Evolutionary conservation across 345 rosid species (phyloP).

Genomic region (Brassica juncea): DNA sequence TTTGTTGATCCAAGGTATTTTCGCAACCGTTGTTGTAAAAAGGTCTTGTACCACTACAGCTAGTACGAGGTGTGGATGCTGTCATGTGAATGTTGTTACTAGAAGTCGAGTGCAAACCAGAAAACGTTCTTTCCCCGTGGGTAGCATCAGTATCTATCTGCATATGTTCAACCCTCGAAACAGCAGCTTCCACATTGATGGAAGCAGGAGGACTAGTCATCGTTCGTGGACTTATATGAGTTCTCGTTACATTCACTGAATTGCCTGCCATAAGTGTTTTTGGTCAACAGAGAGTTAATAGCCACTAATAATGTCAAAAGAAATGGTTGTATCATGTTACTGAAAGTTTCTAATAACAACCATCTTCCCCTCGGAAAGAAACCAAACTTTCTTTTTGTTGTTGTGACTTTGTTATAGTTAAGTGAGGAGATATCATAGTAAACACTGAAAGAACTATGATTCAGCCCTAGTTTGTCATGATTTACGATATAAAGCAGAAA

Average conservation of each 20-base stretch:
- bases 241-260: conserved; percentile 40
- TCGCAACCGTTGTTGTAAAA: conserved; percentile 34
- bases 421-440: conserved; percentile 12
- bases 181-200: conserved; percentile 38
- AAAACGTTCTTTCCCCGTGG: conserved; percentile 31
- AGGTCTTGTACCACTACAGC: conserved; percentile 41
- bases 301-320: conserved; percentile 15
- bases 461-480: background rate
- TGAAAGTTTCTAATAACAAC: background rate
- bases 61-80: conserved; percentile 36
- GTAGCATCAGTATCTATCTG: conserved; percentile 43
- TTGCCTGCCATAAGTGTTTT: conserved; percentile 43
- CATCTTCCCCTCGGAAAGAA: conserved; percentile 10
- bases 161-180: conserved; percentile 51
- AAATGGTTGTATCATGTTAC: conserved; percentile 8
- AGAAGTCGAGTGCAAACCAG: conserved; percentile 34
- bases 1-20: conserved; percentile 42
- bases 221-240: conserved; percentile 37
- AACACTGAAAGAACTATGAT: background rate
- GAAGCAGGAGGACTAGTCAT: conserved; percentile 40
- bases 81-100: conserved; percentile 42
- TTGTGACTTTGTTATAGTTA: background rate
- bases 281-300: conserved; percentile 16
- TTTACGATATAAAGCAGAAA: background rate
- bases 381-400: background rate